Evolutionary conservation across 2,329 filamentous ascomycete species (phyloP).

Genomic region (Aspergillus quadrilineatus): DNA sequence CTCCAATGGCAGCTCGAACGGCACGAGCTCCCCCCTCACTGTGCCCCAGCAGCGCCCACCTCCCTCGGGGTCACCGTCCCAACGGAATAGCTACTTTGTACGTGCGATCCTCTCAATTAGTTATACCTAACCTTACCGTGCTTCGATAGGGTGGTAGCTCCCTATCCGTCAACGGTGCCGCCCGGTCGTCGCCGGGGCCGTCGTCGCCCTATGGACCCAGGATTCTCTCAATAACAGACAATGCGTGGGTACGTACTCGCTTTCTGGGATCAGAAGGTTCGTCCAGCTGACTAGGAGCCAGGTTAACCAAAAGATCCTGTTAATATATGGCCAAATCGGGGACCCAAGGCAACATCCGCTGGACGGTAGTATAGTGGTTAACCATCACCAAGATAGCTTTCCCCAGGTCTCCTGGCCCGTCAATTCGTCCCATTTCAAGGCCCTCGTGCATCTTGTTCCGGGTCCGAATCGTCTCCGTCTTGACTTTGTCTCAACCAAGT

Average conservation of each 20-base stretch:
- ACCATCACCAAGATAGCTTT: constrained; percentile 80
- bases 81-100: constrained; percentile 47
- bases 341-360: constrained; percentile 66
- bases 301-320: constrained; percentile 88
- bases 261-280: background rate
- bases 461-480: constrained; percentile 86
- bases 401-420: constrained; percentile 85
- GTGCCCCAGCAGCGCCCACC: constrained; percentile 50
- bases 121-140: background rate
- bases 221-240: constrained; percentile 75
- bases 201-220: constrained; percentile 78
- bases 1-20: constrained; percentile 49
- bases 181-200: constrained; percentile 56
- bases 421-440: constrained; percentile 85
- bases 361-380: constrained; percentile 77
- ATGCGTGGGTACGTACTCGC: constrained; percentile 71
- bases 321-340: constrained; percentile 78
- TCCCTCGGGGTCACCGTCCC: constrained; percentile 39
- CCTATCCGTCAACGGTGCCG: constrained; percentile 34
- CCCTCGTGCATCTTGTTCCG: constrained; percentile 82
- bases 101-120: constrained; percentile 14
- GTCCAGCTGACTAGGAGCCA: constrained; percentile 35
- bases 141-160: constrained; percentile 35
- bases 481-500: constrained; percentile 81
- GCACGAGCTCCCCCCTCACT: constrained; percentile 33